Base-by-base conservation (phyloP, 2,329 filamentous ascomycete genomes). In the Raffaelea ambrosiae region DNA sequence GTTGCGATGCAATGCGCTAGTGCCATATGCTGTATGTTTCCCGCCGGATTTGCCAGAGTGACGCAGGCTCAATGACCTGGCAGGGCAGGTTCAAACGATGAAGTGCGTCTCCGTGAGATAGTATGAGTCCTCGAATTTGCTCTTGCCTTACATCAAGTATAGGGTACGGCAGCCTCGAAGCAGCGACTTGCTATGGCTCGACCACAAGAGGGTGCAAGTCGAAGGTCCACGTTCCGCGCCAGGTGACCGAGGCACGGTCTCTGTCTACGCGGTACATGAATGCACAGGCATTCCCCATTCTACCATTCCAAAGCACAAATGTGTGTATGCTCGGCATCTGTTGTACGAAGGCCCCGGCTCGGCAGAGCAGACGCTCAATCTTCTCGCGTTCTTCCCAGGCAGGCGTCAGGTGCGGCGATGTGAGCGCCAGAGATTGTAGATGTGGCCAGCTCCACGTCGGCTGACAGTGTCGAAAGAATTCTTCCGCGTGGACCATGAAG, bases 261-360 rank as follows among this genome's bases (percentile, higher is more conserved):
- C 40, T 49, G n/a, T 52, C 51, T 20, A 42, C 46, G 18, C 49
- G 54, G 51, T 62, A 65, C 49, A 63, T 62, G 40, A 66, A 63
- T 18, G 61, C 60, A 51, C 55, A 65, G 19, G 61, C 61, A 50
- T 62, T 43, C 14, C 35, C 57, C 39, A 50, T 57, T 35, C 43
- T 45, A 41, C 60, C 58, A 50, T 65, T 61, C 63, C 62, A 66
- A n/a, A 66, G 50, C 43, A 62, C 60, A 42, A 66, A 48, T 3
- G 55, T 61, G 21, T 58, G 54, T 33, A 66, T 8, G 41, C 52
- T 53, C n/a, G 60, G 60, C 60, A 66, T 65, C 38, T 53, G 43
- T 44, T 43, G 55, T n/a, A 52, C 59, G 46, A 53, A 8, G 9
- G 39, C 45, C 0, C 58, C 51, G 21, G 57, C 61, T 44, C n/a